Evolutionary conservation across 139 green algal genomes (phyloP), one percentile per base, ranked within the genome.

Genomic region (Tetradesmus obliquus): DNA sequence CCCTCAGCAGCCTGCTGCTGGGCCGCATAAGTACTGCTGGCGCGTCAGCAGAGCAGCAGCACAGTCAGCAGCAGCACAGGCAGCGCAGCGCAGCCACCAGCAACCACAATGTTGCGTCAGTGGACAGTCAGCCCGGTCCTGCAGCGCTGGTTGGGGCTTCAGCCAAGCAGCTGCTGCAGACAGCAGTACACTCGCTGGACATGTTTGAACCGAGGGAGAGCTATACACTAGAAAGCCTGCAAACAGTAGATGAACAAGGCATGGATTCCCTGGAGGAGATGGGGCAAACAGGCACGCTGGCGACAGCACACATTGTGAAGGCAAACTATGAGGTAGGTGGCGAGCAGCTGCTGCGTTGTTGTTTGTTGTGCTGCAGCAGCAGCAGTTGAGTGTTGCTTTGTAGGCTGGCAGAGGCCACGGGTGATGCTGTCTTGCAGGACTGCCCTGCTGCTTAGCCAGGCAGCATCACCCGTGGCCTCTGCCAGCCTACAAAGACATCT

Each of bases 151-250:
- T 91, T 58, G 87, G 87, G 0, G 87, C 88, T 24, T 87, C 89
- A 24, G 90, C 90, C 6, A 92, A 90, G 83, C 83, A 92, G 83
- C 90, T 92, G 55, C 79, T 94, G 20, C 88, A 93, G 92, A 90
- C 90, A 19, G 90, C 91, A 22, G 85, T 94, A 9, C 91, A 92
- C 76, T 87, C 92, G 7, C 53, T 95, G 58, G 88, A 92, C 54
- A 62, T 93, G 55, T 93, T 91, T 62, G 83, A 91, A 55, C 83
- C 90, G 51, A 32, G 54, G 51, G 83, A 86, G 58, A 88, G 66
- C 17, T 58, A 66, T 58, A 83, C 91, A 32, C 85, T 93, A 32
- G 91, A 93, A 2, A 90, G 88, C 82, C 19, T 62, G 10, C 84
- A 94, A 51, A 91, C 91, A 32, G 55, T 83, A 19, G 69, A 85